These are phyloP conservation scores for Tetrapisispora taiwanensis DNA, from an alignment of 805 yeast species.

Conservation along the genomic window DNA sequence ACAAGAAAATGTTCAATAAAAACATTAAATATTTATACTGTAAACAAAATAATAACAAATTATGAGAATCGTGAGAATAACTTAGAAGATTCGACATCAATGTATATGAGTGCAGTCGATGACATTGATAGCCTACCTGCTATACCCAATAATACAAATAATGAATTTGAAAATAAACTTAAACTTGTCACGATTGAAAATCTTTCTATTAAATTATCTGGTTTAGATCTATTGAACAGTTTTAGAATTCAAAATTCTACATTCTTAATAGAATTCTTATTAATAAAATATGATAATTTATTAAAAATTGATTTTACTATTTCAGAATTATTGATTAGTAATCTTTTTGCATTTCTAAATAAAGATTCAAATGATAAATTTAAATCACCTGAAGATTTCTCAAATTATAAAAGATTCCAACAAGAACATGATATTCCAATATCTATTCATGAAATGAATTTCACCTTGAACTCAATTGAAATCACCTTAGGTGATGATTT, in stretches of 20 bases:
- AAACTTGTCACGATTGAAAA: not conserved
- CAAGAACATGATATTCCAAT: conserved; percentile 2
- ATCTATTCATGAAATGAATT: not conserved
- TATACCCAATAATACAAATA: not conserved
- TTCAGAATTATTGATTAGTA: not conserved
- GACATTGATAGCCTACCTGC: conserved; percentile 28
- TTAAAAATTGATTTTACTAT: not conserved
- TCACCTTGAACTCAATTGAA: not conserved
- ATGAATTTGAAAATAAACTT: not conserved
- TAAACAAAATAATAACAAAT: too few species aligned
- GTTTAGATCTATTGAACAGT: not conserved
- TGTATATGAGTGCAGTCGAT: conserved; percentile 76
- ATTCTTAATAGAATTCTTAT: not conserved
- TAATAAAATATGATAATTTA: not conserved
- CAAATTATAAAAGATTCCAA: conserved; percentile 4
- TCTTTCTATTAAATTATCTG: not conserved
- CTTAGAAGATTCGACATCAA: conserved; percentile 37
- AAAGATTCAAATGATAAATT: not conserved
- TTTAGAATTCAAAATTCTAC: not conserved
- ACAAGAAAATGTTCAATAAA: not conserved
- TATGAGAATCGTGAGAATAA: not conserved
- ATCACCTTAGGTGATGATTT: not conserved
- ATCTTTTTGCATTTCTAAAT: not conserved
- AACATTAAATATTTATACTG: conserved; percentile 6
- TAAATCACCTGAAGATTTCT: not conserved